Evolutionary conservation across 2,329 filamentous ascomycete genomes (phyloP), one percentile per base, ranked within the genome.

Genomic region (Coniochaeta sp.): DNA sequence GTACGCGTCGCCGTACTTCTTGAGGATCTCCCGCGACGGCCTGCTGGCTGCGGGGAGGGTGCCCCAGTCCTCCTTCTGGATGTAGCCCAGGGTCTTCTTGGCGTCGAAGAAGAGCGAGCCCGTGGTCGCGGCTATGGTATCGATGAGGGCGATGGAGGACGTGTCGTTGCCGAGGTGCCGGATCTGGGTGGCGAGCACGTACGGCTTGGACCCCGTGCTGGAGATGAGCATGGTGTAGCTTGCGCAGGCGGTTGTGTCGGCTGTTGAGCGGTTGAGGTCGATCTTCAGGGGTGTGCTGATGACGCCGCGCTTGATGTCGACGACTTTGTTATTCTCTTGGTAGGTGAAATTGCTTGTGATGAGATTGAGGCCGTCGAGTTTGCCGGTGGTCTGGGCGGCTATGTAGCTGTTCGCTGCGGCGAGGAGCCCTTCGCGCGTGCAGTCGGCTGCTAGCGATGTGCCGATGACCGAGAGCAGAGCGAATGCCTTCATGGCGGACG

Each of bases 181-280:
- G 62, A 71, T 68, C 63, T 71, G 69, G 8, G 66, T 67, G 40
- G 68, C 69, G 64, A 70, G 69, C 11, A 71, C 70, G 44, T 70
- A 70, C 47, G 68, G 70, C 22, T 71, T 68, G 8, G 66, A 59
- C 57, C 68, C 65, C 6, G 57, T 64, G 17, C 67, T 67, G 22
- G 66, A 65, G 58, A 71, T 70, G 59, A 76, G 69, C 62, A 74
- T 72, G 54, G 76, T 74, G 58, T 73, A 71, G 44, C 74, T 72
- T 24, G 71, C 65, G 61, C 69, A 71, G 40, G 64, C 61, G 17
- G 62, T 64, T 11, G 65, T 65, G 62, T 71, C 69, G 59, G 67
- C 60, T 47, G 69, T 66, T 47, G 66, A 70, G 58, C 66, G 67
- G 58, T 65, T 67, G 47, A 67, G 65, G 50, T 70, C 69, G 43